Evolutionary conservation across 257 asterid species (phyloP).

Genomic region (Salvia rosmarinus): DNA sequence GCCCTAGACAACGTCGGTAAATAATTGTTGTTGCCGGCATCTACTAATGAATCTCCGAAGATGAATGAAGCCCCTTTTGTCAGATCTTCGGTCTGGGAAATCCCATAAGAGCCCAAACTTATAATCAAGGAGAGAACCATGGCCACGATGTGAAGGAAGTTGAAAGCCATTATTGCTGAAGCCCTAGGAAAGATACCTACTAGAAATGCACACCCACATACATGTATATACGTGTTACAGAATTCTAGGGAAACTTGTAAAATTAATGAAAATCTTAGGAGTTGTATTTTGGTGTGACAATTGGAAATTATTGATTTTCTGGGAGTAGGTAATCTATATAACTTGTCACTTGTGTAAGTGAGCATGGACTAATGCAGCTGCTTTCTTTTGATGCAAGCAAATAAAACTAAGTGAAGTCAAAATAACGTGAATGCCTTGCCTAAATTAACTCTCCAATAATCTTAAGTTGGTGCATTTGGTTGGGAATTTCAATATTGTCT

Average conservation of each 20-base stretch:
- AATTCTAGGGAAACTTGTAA: slow-evolving; percentile 50
- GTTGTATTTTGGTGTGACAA: slow-evolving; percentile 65
- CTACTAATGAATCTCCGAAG: slow-evolving; percentile 90
- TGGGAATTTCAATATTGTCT: slow-evolving; percentile 14
- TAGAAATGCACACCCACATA: not conserved
- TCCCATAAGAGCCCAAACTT: slow-evolving; percentile 33
- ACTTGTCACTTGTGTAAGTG: slow-evolving; percentile 43
- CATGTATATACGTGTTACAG: not conserved
- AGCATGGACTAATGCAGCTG: slow-evolving; percentile 42
- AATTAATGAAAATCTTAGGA: slow-evolving; percentile 31
- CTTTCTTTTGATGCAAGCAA: slow-evolving; percentile 45
- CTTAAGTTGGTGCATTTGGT: slow-evolving; percentile 46
- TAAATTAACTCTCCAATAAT: not conserved
- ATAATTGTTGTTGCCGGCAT: slow-evolving; percentile 91
- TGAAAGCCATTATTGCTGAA: slow-evolving; percentile 43
- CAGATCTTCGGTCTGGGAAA: slow-evolving; percentile 47
- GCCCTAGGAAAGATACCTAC: slow-evolving; percentile 13
- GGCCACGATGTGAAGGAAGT: slow-evolving; percentile 25
- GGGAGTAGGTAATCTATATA: slow-evolving; percentile 70
- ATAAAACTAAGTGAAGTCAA: slow-evolving; percentile 28
- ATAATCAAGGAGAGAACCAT: slow-evolving; percentile 38
- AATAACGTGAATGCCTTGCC: slow-evolving; percentile 14
- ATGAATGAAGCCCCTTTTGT: slow-evolving; percentile 71
- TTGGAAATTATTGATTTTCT: slow-evolving; percentile 33
- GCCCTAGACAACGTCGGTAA: slow-evolving; percentile 75